These are phyloP conservation scores for Termitomyces sp. DNA, from an alignment of 768 basidiomycete species.

Conservation along the genomic window DNA sequence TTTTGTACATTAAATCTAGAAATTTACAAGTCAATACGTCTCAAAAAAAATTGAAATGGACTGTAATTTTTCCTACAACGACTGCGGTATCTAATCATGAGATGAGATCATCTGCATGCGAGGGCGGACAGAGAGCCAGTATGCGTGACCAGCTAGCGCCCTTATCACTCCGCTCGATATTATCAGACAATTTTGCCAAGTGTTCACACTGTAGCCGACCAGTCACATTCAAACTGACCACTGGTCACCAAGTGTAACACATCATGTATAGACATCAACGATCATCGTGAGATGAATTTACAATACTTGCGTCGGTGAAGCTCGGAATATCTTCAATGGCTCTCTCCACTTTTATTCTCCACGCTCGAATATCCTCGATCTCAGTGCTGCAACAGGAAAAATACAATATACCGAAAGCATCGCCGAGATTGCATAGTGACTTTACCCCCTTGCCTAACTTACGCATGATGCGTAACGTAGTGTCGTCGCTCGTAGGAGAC, in stretches of 20 bases:
- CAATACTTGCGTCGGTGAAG: neutral
- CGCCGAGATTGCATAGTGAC: constrained; percentile 1
- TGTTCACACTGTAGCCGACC: neutral
- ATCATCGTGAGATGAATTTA: neutral
- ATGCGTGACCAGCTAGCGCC: neutral
- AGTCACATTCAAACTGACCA: too few relatives aligned
- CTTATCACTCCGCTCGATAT: neutral
- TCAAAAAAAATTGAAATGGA: neutral
- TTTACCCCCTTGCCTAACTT: constrained; percentile 4
- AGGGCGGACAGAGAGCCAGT: too few relatives aligned
- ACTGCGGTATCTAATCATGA: neutral
- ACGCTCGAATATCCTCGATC: neutral
- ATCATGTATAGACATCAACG: neutral
- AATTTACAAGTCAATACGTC: neutral
- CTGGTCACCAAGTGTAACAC: too few relatives aligned
- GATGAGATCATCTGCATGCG: too few relatives aligned
- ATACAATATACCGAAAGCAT: neutral
- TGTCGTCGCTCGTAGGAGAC: neutral
- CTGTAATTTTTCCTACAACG: neutral
- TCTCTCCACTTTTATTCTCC: neutral
- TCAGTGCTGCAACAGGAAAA: neutral
- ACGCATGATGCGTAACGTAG: neutral
- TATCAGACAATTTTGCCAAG: neutral
- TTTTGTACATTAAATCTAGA: neutral
- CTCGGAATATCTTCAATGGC: constrained; percentile 1